Evolutionary conservation across 1,139 yeast genomes (phyloP).

Genomic region (Candida sp.): DNA sequence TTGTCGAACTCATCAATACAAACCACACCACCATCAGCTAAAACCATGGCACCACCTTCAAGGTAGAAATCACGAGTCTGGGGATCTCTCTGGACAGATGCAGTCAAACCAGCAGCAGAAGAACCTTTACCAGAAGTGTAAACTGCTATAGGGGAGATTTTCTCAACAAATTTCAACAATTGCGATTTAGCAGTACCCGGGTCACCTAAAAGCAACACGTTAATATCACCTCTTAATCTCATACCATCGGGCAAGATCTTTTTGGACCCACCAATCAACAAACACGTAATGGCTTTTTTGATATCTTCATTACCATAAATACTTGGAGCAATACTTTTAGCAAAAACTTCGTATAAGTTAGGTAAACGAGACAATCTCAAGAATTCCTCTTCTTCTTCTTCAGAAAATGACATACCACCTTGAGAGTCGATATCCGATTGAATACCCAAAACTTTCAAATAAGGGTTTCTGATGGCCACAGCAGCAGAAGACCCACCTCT

Average conservation of each 20-base stretch:
- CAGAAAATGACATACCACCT: conserved; percentile 70
- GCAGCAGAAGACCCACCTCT: conserved; percentile 28
- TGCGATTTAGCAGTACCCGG: conserved; percentile 99
- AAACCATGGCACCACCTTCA: conserved; percentile 99
- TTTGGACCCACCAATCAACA: conserved; percentile 92
- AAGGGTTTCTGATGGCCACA: conserved; percentile 93
- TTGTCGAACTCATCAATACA: conserved; percentile 99
- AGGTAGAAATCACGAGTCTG: conserved; percentile 86
- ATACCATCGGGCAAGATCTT: conserved; percentile 92
- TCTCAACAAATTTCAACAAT: conserved; percentile 89
- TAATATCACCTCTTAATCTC: conserved; percentile 96
- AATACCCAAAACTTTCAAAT: conserved; percentile 81
- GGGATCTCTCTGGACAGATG: conserved; percentile 92
- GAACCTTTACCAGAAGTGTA: conserved; percentile 99
- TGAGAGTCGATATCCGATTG: conserved; percentile 79
- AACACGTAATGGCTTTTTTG: conserved; percentile 89
- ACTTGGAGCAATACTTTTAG: conserved; percentile 94
- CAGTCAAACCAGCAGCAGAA: conserved; percentile 99
- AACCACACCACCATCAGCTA: conserved; percentile 99
- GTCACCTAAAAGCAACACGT: conserved; percentile 90
- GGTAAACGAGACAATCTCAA: conserved; percentile 78
- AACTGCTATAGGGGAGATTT: conserved; percentile 90
- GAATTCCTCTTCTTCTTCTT: conserved; percentile 93
- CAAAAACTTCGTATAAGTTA: conserved; percentile 75
- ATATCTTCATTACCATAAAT: conserved; percentile 93